phyloP scores from a whole-genome alignment of 306 rosid genomes.

The Pueraria montana region DNA sequence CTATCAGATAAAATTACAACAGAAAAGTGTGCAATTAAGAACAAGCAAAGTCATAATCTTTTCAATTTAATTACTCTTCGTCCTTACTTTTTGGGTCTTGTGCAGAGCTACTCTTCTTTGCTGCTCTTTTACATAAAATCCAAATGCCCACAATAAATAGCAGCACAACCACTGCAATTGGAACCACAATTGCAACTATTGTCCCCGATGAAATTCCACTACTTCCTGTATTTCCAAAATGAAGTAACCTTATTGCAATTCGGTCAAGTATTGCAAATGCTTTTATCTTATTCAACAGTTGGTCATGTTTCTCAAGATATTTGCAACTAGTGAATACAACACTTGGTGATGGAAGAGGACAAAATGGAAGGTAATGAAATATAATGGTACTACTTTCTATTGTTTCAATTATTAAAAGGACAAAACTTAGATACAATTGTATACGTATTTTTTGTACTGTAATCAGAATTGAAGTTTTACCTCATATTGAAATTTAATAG shows the following conservation, averaged over 20 bases:
- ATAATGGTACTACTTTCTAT: too few species aligned
- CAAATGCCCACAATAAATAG: conserved; percentile 33
- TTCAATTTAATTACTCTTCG: not conserved
- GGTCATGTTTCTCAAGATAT: not conserved
- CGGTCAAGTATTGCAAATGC: not conserved
- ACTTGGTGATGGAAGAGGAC: too few species aligned
- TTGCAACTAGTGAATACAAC: not conserved
- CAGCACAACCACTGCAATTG: conserved; percentile 40
- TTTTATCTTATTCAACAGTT: not conserved
- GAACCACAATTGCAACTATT: conserved; percentile 54
- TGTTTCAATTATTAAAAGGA: too few species aligned
- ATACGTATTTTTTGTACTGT: too few species aligned
- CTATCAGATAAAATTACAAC: too few species aligned
- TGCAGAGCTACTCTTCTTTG: conserved; percentile 33
- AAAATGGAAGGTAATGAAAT: too few species aligned
- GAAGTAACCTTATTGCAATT: not conserved
- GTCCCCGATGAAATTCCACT: conserved; percentile 35
- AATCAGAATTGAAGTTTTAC: too few species aligned
- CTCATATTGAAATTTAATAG: too few species aligned
- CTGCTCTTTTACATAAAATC: conserved; percentile 44
- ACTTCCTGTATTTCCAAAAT: conserved; percentile 45
- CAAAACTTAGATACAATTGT: too few species aligned
- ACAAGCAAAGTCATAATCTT: not conserved
- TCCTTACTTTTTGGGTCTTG: conserved; percentile 37
- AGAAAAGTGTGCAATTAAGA: too few species aligned